Percentiles rank a stretch among this genome's conserved stretches.
Conservation (phyloP, 1,284 basidiomycete genomes). For the Meira miltonrushii region DNA sequence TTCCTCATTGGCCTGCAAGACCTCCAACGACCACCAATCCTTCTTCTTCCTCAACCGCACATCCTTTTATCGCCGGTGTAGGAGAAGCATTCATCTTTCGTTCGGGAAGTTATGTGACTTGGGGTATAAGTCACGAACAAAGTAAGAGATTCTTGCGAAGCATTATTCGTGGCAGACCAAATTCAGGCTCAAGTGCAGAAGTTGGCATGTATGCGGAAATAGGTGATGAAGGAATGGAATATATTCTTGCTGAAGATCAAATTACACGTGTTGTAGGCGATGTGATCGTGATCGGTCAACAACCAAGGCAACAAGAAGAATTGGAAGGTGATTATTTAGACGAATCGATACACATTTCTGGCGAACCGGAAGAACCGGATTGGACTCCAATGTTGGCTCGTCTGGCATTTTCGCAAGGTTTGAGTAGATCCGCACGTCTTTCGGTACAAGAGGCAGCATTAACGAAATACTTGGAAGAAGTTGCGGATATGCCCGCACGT, state of each 20-base stretch:
- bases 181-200: constrained; percentile 17
- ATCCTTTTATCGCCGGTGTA: constrained; percentile 2
- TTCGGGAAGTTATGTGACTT: constrained; percentile 46
- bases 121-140: constrained; percentile 43
- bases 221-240: constrained; percentile 51
- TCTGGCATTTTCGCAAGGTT: constrained; percentile 47
- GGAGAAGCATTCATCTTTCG: constrained; percentile 49
- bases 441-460: constrained; percentile 42
- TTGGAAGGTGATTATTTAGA: background rate
- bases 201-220: constrained; percentile 27
- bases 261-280: constrained; percentile 45
- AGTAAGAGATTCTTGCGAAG: constrained; percentile 30
- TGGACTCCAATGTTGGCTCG: constrained; percentile 41
- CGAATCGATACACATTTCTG: background rate
- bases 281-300: constrained; percentile 43
- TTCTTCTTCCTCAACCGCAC: background rate
- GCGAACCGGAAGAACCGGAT: constrained; percentile 17
- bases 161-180: constrained; percentile 31
- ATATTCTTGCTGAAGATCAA: constrained; percentile 30
- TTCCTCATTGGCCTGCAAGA: constrained; percentile 39
- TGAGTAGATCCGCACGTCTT: constrained; percentile 47
- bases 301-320: constrained; percentile 16
- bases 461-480: constrained; percentile 30
- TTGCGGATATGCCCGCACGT: constrained; percentile 31
- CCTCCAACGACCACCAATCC: background rate